Conservation (phyloP, 176 grass and related monocot genomes). For the Oryza meridionalis region DNA sequence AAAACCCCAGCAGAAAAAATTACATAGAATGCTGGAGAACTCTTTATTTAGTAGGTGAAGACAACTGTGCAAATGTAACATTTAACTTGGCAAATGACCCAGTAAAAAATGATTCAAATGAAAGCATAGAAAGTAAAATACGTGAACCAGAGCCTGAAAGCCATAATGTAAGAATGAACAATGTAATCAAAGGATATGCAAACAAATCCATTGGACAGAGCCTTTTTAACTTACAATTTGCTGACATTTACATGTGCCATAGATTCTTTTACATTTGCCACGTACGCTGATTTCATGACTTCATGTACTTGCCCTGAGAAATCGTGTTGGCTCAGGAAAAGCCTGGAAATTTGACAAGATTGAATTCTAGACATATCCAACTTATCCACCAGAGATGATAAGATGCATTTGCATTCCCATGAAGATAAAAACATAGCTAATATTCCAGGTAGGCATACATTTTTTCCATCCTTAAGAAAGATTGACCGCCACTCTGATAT, state of each 20-base stretch:
- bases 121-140: background rate
- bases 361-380: slow-evolving; percentile 2
- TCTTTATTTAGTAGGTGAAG: background rate
- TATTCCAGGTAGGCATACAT: slow-evolving; percentile 7
- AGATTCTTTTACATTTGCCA: slow-evolving; percentile 38
- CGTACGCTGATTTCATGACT: slow-evolving; percentile 22
- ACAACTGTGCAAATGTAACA: background rate
- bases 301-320: slow-evolving; percentile 1
- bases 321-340: slow-evolving; percentile 15
- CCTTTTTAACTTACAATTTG: slow-evolving; percentile 34
- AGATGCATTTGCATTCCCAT: background rate
- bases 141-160: slow-evolving; percentile 14
- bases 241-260: slow-evolving; percentile 17
- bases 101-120: background rate
- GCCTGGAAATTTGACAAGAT: slow-evolving; percentile 21
- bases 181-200: background rate
- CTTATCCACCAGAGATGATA: slow-evolving; percentile 7
- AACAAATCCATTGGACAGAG: slow-evolving; percentile 16
- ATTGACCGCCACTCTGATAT: slow-evolving; percentile 12
- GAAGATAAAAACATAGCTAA: slow-evolving; percentile 11
- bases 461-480: slow-evolving; percentile 32
- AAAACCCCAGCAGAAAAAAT: background rate
- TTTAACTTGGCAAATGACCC: background rate
- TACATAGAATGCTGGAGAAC: background rate
- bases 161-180: background rate